phyloP scores from a whole-genome alignment of 371 early-diverging fungal species.

The Batkoa obscura region DNA sequence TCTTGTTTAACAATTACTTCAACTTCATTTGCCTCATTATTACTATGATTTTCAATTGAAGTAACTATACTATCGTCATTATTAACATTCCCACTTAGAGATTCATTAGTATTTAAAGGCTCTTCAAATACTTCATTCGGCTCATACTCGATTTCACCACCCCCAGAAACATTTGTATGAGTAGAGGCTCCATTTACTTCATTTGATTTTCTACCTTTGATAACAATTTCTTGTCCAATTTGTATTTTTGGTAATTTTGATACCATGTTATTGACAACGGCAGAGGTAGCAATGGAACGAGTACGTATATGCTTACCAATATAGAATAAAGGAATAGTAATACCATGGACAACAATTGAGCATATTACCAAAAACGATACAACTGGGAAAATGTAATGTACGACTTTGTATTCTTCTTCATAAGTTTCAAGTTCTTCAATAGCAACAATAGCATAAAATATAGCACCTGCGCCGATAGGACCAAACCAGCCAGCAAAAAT shows the following conservation, averaged over 20 bases:
- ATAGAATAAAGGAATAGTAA: constrained; percentile 53
- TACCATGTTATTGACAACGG: background rate
- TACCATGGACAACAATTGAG: constrained; percentile 61
- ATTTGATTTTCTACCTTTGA: background rate
- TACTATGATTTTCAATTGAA: background rate
- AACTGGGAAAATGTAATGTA: constrained; percentile 27
- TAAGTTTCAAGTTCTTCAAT: constrained; percentile 16
- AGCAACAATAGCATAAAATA: constrained; percentile 51
- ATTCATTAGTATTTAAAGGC: background rate
- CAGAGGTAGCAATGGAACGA: constrained; percentile 1
- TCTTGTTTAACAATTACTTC: background rate
- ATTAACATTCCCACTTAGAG: background rate
- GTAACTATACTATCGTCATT: background rate
- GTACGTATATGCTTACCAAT: constrained; percentile 14
- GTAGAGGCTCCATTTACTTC: too few relatives aligned
- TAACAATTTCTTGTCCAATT: background rate
- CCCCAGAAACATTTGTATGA: too few relatives aligned
- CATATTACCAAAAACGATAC: constrained; percentile 55
- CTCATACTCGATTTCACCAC: too few relatives aligned
- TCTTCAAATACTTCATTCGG: background rate
- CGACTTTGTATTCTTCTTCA: constrained; percentile 11
- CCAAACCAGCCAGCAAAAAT: constrained; percentile 94
- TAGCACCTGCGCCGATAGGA: constrained; percentile 80
- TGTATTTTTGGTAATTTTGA: background rate
- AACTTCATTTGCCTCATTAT: background rate